A percentile compares a stretch with the other conserved stretches of the same genome.
Evolutionary conservation across 257 asterid genomes (phyloP).

Genomic region (Ballota nigra): DNA sequence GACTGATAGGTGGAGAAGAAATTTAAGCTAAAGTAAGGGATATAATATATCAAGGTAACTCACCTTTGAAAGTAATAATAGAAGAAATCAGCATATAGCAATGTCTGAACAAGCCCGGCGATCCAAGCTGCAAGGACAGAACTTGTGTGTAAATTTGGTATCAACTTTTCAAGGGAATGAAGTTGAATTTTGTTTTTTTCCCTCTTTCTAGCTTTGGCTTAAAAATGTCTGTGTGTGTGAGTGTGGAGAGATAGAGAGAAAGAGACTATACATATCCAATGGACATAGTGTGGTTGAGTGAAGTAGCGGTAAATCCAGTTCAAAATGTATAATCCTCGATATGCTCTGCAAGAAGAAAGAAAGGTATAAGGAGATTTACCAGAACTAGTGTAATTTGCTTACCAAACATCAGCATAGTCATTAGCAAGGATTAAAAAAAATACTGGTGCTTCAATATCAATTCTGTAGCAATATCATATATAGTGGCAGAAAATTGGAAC

Average conservation of each 20-base stretch:
- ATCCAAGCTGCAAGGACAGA: conserved; percentile 62
- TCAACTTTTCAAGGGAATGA: conserved; percentile 2
- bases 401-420: background rate
- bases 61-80: conserved; percentile 89
- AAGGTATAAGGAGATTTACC: background rate
- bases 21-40: background rate
- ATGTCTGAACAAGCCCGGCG: conserved; percentile 70
- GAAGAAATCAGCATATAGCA: conserved; percentile 85
- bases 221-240: background rate
- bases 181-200: background rate
- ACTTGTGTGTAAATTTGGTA: background rate
- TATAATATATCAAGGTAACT: background rate
- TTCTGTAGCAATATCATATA: background rate
- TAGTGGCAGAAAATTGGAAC: background rate
- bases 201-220: background rate
- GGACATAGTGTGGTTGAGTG: conserved; percentile 78
- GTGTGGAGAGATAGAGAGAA: conserved; percentile 18
- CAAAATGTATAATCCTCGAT: conserved; percentile 68
- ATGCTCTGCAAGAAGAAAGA: conserved; percentile 58
- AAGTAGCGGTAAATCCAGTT: conserved; percentile 95
- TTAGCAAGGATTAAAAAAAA: background rate
- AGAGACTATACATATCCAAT: conserved; percentile 67
- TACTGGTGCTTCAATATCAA: background rate
- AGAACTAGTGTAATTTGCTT: background rate
- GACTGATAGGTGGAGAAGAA: background rate